A percentile compares a stretch with the other conserved stretches of the same genome.
Conservation (phyloP, 768 basidiomycete species). For the Mycena indigotica region DNA sequence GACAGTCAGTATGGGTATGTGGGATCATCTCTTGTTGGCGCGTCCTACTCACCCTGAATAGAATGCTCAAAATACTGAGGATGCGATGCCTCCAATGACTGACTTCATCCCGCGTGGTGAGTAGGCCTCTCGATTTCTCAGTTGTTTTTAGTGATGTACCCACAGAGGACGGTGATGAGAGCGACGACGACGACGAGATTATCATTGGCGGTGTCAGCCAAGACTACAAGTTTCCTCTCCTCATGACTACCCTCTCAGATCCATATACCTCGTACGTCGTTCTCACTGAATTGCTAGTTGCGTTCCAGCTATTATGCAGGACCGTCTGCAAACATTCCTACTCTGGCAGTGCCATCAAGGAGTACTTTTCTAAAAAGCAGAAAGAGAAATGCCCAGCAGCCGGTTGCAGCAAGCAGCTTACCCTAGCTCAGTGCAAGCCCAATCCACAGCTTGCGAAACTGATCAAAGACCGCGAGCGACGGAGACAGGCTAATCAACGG, state of each 20-base stretch:
- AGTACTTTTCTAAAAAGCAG: slow-evolving; percentile 51
- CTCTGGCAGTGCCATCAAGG: slow-evolving; percentile 68
- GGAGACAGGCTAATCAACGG: slow-evolving; percentile 38
- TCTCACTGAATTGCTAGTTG: slow-evolving; percentile 9
- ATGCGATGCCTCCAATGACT: slow-evolving; percentile 75
- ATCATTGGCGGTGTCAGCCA: slow-evolving; percentile 86
- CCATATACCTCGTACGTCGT: slow-evolving; percentile 79
- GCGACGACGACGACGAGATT: slow-evolving; percentile 85
- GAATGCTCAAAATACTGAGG: slow-evolving; percentile 68
- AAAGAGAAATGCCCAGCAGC: slow-evolving; percentile 64
- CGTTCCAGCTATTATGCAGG: slow-evolving; percentile 48
- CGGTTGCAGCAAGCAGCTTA: slow-evolving; percentile 68
- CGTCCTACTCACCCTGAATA: too few species aligned
- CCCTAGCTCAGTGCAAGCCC: slow-evolving; percentile 48
- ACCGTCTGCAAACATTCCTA: slow-evolving; percentile 80
- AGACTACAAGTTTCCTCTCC: slow-evolving; percentile 83
- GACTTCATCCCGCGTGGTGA: slow-evolving; percentile 72
- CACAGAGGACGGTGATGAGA: slow-evolving; percentile 80
- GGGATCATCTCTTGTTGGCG: slow-evolving; percentile 2
- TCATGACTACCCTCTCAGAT: slow-evolving; percentile 63
- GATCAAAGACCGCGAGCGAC: slow-evolving; percentile 59
- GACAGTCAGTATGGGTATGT: slow-evolving; percentile 67
- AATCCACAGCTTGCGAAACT: slow-evolving; percentile 65
- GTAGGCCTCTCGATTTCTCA: slow-evolving; percentile 6
- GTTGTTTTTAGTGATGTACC: neutral